Base-by-base conservation (phyloP, 1,284 basidiomycete genomes). In the Microbotryomycetes sp. region DNA sequence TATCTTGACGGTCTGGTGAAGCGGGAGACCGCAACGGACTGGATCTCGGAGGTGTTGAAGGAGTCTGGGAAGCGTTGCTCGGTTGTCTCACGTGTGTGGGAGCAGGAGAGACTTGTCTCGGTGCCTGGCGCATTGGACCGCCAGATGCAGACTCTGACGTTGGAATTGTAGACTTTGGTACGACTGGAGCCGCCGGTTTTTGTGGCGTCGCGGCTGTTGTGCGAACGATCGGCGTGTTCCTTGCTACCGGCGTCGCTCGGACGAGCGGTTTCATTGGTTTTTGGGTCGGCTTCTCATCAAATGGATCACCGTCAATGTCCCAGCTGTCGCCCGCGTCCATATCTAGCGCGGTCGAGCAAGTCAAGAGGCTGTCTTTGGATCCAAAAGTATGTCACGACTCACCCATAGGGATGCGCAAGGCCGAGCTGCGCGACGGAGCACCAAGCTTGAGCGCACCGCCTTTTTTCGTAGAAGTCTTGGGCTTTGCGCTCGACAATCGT, bases 271-370 rank as follows among this genome's bases (percentile, higher is more conserved):
- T 62, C 2, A 56, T 46, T n/a, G 49, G 31, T 4, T 46, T 1
- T 0, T 53, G 9, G 35, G 18, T 18, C 18, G 9, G 35, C 18
- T 41, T 9, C 9, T 41, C 18, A 23, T 4, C 30, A 26, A 4
- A 26, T 52, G 2, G 54, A 11, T 52, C n/a, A 18, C 55, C 56
- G 35, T 67, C 66, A 11, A 67, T 51, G 52, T 67, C 66, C 66
- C 66, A 67, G 3, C 31, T 51, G 35, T 67, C 66, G 29, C 52
- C 52, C 5, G 66, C 66, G 51, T 67, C 66, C 62, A 67, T 64
- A 46, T 67, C 65, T 62, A 41, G 4, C 16, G 5, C 24, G n/a
- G 24, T 52, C 45, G 30, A 55, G 54, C n/a, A n/a, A 2, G 30
- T 24, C 15, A 45, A 45, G 27, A 28, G 27, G 45, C 5, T 1